Conservation (phyloP, 495 filamentous ascomycete genomes). For the Lophiostoma macrostomum region DNA sequence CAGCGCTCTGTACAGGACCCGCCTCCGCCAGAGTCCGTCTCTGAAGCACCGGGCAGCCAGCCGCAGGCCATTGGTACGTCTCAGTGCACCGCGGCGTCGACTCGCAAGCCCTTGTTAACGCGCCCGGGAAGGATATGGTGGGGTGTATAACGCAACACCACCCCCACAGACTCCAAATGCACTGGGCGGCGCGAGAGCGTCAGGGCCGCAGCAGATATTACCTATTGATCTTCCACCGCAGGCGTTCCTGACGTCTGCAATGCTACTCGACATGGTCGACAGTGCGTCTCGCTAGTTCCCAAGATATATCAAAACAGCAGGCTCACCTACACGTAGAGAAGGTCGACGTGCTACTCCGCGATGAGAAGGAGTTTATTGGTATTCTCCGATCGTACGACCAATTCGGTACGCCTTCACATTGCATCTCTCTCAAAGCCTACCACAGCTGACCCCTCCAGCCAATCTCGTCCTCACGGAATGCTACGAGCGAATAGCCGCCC, state of each 20-base stretch:
- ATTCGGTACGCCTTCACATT: conserved; percentile 61
- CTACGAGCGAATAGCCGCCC: conserved; percentile 75
- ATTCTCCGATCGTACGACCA: conserved; percentile 97
- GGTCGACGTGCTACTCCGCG: conserved; percentile 80
- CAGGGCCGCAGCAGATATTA: conserved; percentile 9
- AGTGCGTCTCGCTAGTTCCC: conserved; percentile 57
- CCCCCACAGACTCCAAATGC: conserved; percentile 2
- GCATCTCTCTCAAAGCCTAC: not conserved
- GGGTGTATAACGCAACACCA: conserved; percentile 22
- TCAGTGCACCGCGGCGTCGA: not conserved
- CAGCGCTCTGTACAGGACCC: conserved; percentile 16
- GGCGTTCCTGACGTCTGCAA: conserved; percentile 98
- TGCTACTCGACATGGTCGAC: conserved; percentile 91
- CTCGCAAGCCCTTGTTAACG: not conserved
- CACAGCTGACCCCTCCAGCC: conserved; percentile 50
- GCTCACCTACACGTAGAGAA: conserved; percentile 62
- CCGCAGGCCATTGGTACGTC: conserved; percentile 12
- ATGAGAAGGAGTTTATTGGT: conserved; percentile 89
- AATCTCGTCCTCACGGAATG: conserved; percentile 94
- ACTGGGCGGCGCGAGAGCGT: conserved; percentile 7
- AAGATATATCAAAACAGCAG: not conserved
- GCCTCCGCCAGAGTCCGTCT: not conserved
- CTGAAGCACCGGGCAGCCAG: conserved; percentile 2
- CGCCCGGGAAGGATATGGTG: conserved; percentile 10
- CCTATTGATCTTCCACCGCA: conserved; percentile 62